phyloP scores from a whole-genome alignment of 768 basidiomycete genomes.

The Boletus sp. region DNA sequence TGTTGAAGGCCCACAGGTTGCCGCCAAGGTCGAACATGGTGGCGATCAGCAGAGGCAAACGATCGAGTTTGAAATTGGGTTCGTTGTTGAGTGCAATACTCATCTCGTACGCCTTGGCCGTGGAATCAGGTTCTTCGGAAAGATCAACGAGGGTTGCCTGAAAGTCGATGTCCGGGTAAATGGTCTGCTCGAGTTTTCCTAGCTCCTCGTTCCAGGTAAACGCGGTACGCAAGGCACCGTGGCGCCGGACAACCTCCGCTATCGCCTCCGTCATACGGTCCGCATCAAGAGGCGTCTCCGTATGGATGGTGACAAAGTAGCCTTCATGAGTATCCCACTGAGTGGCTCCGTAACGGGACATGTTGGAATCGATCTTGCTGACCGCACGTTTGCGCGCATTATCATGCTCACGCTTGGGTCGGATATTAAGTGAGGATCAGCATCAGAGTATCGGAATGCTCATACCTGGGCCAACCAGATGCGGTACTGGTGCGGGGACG shows the following conservation, averaged over 20 bases:
- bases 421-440: background rate
- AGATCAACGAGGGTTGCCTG: conserved; percentile 24
- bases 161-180: conserved; percentile 29
- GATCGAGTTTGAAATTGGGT: conserved; percentile 27
- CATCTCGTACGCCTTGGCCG: conserved; percentile 30
- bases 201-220: conserved; percentile 30
- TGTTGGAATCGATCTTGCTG: conserved; percentile 28
- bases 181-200: conserved; percentile 29
- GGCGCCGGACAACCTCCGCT: conserved; percentile 26
- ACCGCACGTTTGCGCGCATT: conserved; percentile 28
- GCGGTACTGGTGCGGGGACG: conserved; percentile 26
- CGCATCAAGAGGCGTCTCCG: conserved; percentile 26
- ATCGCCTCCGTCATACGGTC: conserved; percentile 28
- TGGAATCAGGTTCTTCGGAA: conserved; percentile 22
- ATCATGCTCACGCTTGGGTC: conserved; percentile 24
- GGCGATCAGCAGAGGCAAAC: conserved; percentile 21
- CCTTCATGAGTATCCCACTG: conserved; percentile 33
- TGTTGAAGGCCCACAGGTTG: conserved; percentile 26
- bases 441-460: background rate
- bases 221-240: conserved; percentile 28
- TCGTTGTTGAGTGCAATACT: conserved; percentile 22
- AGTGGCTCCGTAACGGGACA: conserved; percentile 33
- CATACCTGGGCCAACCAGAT: conserved; percentile 33
- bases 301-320: conserved; percentile 14
- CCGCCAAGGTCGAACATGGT: conserved; percentile 26